Conservation (phyloP, 495 filamentous ascomycete species). For the Penicillium parvum region DNA sequence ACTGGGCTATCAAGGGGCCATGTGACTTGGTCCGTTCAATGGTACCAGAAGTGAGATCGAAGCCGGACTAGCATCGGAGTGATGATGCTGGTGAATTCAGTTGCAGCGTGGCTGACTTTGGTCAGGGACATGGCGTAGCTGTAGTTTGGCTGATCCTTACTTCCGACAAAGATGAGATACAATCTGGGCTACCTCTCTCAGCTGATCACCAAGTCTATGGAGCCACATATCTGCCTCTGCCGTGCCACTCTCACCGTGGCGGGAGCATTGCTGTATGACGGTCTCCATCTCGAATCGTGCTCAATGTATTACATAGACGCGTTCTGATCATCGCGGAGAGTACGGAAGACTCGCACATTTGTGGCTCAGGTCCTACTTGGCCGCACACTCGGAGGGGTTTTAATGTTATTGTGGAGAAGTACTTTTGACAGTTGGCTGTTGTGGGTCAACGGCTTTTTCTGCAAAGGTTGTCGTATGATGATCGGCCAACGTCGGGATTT, state of each 20-base stretch:
- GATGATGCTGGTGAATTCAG: not conserved
- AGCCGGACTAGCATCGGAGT: not conserved
- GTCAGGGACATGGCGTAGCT: too few species aligned
- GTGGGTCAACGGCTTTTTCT: conserved; percentile 1
- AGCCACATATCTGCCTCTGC: not conserved
- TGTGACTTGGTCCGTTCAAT: not conserved
- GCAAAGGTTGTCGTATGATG: conserved; percentile 8
- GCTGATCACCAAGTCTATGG: not conserved
- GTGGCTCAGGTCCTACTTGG: not conserved
- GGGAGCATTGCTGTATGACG: too few species aligned
- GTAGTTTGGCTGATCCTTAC: not conserved
- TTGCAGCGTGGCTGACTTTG: not conserved
- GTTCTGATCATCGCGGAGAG: too few species aligned
- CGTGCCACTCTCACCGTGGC: not conserved
- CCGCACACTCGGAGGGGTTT: not conserved
- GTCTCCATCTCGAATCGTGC: not conserved
- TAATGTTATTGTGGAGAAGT: conserved; percentile 1
- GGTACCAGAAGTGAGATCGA: not conserved
- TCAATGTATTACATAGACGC: not conserved
- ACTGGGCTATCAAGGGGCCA: not conserved
- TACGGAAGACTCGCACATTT: not conserved
- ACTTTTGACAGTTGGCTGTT: not conserved
- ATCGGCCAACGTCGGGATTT: not conserved
- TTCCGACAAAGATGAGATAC: not conserved
- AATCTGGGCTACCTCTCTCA: not conserved